A percentile compares a stretch with the other conserved stretches of the same genome.
Evolutionary conservation across 805 yeast genomes (phyloP).

Genomic region (Kurtzmaniella cleridarum): DNA sequence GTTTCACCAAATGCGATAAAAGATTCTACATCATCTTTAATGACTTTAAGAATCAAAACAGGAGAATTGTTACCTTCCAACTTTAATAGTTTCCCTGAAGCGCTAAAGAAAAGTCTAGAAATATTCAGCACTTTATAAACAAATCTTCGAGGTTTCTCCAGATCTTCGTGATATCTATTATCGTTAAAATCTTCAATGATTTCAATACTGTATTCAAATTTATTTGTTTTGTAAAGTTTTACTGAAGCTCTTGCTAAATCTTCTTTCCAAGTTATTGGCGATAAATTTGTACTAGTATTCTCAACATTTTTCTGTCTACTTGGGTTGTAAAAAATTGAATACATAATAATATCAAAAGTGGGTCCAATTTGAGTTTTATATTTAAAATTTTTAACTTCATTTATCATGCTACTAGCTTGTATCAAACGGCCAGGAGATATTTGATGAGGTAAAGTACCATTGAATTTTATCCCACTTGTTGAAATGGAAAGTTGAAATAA

Average conservation of each 20-base stretch:
- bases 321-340: slow-evolving; percentile 58
- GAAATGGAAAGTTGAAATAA: slow-evolving; percentile 58
- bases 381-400: not conserved
- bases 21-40: slow-evolving; percentile 17
- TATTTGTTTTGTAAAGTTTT: slow-evolving; percentile 19
- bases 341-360: slow-evolving; percentile 48
- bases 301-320: slow-evolving; percentile 33
- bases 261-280: slow-evolving; percentile 67
- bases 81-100: slow-evolving; percentile 60
- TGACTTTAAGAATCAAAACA: slow-evolving; percentile 56
- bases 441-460: slow-evolving; percentile 42
- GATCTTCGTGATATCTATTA: slow-evolving; percentile 60
- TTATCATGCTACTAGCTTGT: slow-evolving; percentile 51
- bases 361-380: slow-evolving; percentile 48
- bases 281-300: slow-evolving; percentile 14
- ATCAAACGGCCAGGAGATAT: slow-evolving; percentile 62
- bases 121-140: slow-evolving; percentile 37
- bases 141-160: slow-evolving; percentile 31
- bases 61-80: slow-evolving; percentile 61
- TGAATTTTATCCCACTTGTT: slow-evolving; percentile 62
- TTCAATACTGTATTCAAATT: slow-evolving; percentile 39
- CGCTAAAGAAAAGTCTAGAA: slow-evolving; percentile 57
- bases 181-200: slow-evolving; percentile 61
- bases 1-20: slow-evolving; percentile 50
- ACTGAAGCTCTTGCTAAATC: slow-evolving; percentile 54